Evolutionary conservation across 352 stramenopile species (phyloP).

Genomic region (Stephanocyclus meneghinianus): DNA sequence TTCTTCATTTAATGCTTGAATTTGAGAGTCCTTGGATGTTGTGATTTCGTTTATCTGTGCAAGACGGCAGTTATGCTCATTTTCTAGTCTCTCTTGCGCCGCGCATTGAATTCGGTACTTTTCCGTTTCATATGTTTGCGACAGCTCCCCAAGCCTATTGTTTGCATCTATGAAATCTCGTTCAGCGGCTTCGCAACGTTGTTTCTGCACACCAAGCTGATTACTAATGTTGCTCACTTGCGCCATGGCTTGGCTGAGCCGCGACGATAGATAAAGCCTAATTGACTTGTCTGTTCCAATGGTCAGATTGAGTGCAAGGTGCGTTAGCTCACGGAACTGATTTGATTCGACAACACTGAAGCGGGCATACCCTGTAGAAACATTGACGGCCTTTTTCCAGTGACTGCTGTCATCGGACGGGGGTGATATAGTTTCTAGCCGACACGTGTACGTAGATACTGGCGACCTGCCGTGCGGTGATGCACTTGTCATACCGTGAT

Average conservation of each 20-base stretch:
- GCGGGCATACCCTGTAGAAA: slow-evolving; percentile 25
- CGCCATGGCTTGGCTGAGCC: slow-evolving; percentile 47
- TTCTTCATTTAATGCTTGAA: slow-evolving; percentile 38
- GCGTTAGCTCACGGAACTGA: slow-evolving; percentile 57
- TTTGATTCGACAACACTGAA: slow-evolving; percentile 65
- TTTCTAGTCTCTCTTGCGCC: slow-evolving; percentile 41
- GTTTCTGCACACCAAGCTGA: slow-evolving; percentile 26
- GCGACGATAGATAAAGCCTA: slow-evolving; percentile 46
- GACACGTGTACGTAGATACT: slow-evolving; percentile 51
- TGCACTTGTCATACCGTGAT: slow-evolving; percentile 20
- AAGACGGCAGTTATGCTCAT: slow-evolving; percentile 27
- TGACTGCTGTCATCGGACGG: slow-evolving; percentile 22
- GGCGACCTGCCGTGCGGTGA: slow-evolving; percentile 38
- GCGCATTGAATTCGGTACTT: slow-evolving; percentile 34
- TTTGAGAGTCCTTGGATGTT: slow-evolving; percentile 48
- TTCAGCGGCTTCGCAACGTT: slow-evolving; percentile 37
- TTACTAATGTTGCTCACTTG: slow-evolving; percentile 27
- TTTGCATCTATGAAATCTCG: slow-evolving; percentile 37
- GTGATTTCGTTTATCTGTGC: slow-evolving; percentile 46
- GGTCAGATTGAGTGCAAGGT: slow-evolving; percentile 54
- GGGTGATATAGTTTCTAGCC: slow-evolving; percentile 31
- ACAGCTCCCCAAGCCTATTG: slow-evolving; percentile 39
- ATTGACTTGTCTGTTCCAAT: slow-evolving; percentile 55
- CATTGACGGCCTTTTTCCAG: slow-evolving; percentile 23
- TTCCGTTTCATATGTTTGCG: slow-evolving; percentile 39